A percentile compares a stretch with the other conserved stretches of the same genome.
phyloP scores from a whole-genome alignment of 441 rosid genomes.

The Dalechampia spathulata region DNA sequence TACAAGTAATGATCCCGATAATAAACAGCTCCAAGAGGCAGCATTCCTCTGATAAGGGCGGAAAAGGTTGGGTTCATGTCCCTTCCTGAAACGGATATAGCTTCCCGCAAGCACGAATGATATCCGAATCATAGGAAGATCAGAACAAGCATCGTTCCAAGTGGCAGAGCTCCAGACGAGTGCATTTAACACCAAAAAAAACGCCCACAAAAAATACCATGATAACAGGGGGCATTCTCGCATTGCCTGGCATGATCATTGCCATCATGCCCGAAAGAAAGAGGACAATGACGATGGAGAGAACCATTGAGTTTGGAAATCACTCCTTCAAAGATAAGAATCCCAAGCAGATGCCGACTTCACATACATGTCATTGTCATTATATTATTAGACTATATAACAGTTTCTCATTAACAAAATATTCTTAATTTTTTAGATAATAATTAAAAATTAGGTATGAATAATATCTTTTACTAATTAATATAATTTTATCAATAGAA shows the following conservation, averaged over 20 bases:
- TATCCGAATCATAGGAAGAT: constrained; percentile 90
- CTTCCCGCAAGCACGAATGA: constrained; percentile 79
- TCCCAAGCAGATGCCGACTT: constrained; percentile 99
- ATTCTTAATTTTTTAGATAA: too few relatives aligned
- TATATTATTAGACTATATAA: too few relatives aligned
- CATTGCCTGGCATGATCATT: constrained; percentile 90
- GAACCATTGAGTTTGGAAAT: constrained; percentile 89
- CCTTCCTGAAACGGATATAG: constrained; percentile 72
- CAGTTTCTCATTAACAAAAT: too few relatives aligned
- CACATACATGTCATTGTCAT: too few relatives aligned
- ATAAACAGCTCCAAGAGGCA: constrained; percentile 86
- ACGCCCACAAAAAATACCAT: constrained; percentile 94
- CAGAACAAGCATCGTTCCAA: constrained; percentile 88
- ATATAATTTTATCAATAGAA: too few relatives aligned
- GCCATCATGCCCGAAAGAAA: constrained; percentile 95
- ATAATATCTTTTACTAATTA: too few relatives aligned
- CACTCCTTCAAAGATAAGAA: constrained; percentile 81
- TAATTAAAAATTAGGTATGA: too few relatives aligned
- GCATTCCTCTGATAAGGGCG: constrained; percentile 88
- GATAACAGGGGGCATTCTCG: constrained; percentile 91
- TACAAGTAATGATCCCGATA: constrained; percentile 77
- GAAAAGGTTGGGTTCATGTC: constrained; percentile 89
- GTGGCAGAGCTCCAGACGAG: constrained; percentile 92
- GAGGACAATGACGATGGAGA: constrained; percentile 82
- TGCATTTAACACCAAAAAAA: constrained; percentile 74